phyloP scores from a whole-genome alignment of 768 basidiomycete genomes.

The Trichaptum fuscoviolaceum region DNA sequence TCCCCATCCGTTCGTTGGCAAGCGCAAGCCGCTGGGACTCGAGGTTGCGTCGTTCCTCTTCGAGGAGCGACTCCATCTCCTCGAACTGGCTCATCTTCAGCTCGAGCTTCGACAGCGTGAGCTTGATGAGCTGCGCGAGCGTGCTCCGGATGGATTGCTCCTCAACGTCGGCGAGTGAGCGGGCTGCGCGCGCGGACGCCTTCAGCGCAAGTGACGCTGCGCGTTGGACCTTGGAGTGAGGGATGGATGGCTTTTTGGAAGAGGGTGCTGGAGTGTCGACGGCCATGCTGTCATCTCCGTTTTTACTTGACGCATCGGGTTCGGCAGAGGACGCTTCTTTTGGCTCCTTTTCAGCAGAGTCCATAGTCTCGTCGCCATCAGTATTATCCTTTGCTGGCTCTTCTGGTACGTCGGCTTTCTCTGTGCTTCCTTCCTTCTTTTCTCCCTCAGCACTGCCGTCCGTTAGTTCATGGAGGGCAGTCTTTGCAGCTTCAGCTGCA shows the following conservation, averaged over 20 bases:
- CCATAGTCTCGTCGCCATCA: constrained; percentile 30
- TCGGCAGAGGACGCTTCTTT: constrained; percentile 17
- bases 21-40: constrained; percentile 80
- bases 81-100: constrained; percentile 95
- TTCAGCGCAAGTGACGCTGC: constrained; percentile 86
- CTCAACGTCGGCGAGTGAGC: constrained; percentile 74
- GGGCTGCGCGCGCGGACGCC: constrained; percentile 83
- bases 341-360: constrained; percentile 18
- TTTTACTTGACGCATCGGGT: constrained; percentile 14
- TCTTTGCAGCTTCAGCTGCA: constrained; percentile 91
- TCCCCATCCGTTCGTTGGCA: constrained; percentile 67
- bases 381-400: constrained; percentile 30
- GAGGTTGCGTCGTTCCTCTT: constrained; percentile 80
- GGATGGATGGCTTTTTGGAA: constrained; percentile 35
- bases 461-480: constrained; percentile 76
- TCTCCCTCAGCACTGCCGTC: constrained; percentile 42
- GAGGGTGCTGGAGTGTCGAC: constrained; percentile 34
- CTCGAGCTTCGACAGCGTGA: constrained; percentile 83
- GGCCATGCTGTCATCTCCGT: constrained; percentile 36
- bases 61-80: constrained; percentile 85
- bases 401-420: constrained; percentile 34
- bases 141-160: constrained; percentile 73
- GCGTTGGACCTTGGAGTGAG: constrained; percentile 71
- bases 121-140: constrained; percentile 80
- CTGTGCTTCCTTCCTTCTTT: constrained; percentile 27